phyloP scores from a whole-genome alignment of 1,284 basidiomycete genomes.

The Cystobasidiaceae sp. region DNA sequence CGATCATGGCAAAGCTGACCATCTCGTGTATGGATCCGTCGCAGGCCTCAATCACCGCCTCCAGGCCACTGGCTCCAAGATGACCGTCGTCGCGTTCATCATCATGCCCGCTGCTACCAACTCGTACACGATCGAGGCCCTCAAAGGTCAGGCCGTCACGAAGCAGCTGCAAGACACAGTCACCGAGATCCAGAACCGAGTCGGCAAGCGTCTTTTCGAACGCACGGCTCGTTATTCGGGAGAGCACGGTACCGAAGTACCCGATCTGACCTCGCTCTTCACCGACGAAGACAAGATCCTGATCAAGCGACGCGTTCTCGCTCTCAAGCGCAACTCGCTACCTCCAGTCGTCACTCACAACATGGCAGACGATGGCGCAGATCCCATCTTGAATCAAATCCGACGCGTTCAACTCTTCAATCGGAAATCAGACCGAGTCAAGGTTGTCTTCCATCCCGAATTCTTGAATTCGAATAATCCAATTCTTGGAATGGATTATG shows the following conservation, averaged over 20 bases:
- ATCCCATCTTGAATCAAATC: conserved; percentile 93
- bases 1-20: background rate
- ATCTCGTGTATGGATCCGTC: background rate
- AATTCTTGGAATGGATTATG: conserved; percentile 92
- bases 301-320: conserved; percentile 92
- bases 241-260: conserved; percentile 67
- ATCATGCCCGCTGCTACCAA: conserved; percentile 96
- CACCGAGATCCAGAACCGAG: conserved; percentile 84
- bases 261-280: conserved; percentile 69
- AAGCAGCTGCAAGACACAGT: conserved; percentile 94
- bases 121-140: conserved; percentile 93
- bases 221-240: conserved; percentile 87
- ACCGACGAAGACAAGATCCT: conserved; percentile 91
- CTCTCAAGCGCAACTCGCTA: conserved; percentile 85
- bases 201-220: conserved; percentile 87
- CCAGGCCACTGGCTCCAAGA: conserved; percentile 69
- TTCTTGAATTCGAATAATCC: conserved; percentile 98
- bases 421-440: conserved; percentile 72
- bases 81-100: conserved; percentile 93
- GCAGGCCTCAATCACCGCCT: conserved; percentile 72
- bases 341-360: conserved; percentile 96
- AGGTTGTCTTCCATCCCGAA: conserved; percentile 97
- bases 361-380: conserved; percentile 86
- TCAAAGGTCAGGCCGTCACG: conserved; percentile 96
- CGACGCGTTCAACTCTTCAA: conserved; percentile 91